These are phyloP conservation scores for Leucoagaricus sp. DNA, from an alignment of 1,284 basidiomycete species.

Conservation along the genomic window DNA sequence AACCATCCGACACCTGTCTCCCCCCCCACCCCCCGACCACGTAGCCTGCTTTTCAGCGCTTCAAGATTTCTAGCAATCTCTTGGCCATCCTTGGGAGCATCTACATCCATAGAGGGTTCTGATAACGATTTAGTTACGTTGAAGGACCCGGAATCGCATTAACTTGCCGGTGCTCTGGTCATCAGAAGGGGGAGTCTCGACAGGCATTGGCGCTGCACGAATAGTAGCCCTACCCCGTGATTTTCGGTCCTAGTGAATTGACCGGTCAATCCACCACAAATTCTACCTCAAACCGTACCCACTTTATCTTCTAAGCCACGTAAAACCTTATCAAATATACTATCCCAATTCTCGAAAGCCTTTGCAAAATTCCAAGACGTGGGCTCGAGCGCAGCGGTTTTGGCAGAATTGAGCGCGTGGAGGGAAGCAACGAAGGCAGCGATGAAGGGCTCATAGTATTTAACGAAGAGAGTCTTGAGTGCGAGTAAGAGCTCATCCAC, in stretches of 20 bases:
- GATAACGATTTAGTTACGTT: constrained; percentile 3
- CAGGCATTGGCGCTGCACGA: constrained; percentile 36
- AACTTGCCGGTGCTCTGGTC: constrained; percentile 54
- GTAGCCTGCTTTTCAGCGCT: constrained; percentile 83
- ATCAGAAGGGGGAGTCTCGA: constrained; percentile 55
- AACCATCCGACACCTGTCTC: constrained; percentile 43
- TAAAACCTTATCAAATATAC: constrained; percentile 77
- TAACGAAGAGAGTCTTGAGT: constrained; percentile 83
- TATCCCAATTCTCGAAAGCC: constrained; percentile 83
- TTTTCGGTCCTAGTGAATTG: constrained; percentile 60
- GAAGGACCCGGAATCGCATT: constrained; percentile 3
- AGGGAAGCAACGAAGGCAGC: constrained; percentile 81
- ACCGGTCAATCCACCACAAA: constrained; percentile 7
- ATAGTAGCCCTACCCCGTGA: constrained; percentile 52
- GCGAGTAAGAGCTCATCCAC: constrained; percentile 85
- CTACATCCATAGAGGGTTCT: constrained; percentile 64
- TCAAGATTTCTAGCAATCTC: constrained; percentile 93
- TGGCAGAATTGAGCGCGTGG: constrained; percentile 55
- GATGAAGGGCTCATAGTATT: constrained; percentile 83
- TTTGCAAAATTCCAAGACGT: constrained; percentile 68
- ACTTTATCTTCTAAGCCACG: constrained; percentile 77
- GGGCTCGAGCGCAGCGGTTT: constrained; percentile 39
- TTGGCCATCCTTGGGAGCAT: constrained; percentile 73
- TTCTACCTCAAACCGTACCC: constrained; percentile 35
- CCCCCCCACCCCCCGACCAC: constrained; percentile 60